Evolutionary conservation across 2,329 filamentous ascomycete genomes (phyloP), one percentile per base, ranked within the genome.

Genomic region (Ophidiomyces ophidiicola): DNA sequence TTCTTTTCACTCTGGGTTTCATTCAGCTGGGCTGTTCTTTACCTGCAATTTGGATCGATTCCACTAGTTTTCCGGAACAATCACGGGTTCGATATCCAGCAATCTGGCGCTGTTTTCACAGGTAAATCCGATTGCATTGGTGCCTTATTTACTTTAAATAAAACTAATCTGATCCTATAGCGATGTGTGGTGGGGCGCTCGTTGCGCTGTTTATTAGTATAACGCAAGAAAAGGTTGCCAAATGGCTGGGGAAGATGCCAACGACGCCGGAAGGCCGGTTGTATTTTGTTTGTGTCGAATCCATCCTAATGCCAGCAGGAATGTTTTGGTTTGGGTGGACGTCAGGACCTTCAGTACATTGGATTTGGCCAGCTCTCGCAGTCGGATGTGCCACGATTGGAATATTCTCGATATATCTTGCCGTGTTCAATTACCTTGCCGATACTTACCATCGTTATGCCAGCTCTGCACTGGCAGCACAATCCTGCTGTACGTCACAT

Each of bases 341-440:
- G 0, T 72, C 75, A 0, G 74, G 67, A 42, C 56, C 69, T 0
- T 66, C 64, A 1, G 68, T 78, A 1, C 81, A 75, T 46, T 88
- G 82, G 82, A 78, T 84, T 40, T 73, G 75, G 0, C 82, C 84
- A 0, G 62, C 76, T 0, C 59, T 88, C 2, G 80, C 76, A 0
- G 69, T 94, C 23, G 74, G 70, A 0, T 72, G 85, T 43, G 78
- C 84, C 0, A 88, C 82, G 0, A 82, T 88, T 67, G 80, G 87
- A 19, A 92, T 94, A 47, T 88, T 84, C 57, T 79, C 76, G 28
- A 76, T 94, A 24, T 92, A 92, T 54, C 70, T 94, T 1, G 80
- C 86, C 2, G 82, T 85, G 0, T 94, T 94, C 64, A 94, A 94
- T 56, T 94, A 93, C 50, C 70, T 94, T 1, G 85, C 86, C 14